phyloP scores from a whole-genome alignment of 2,329 filamentous ascomycete genomes.

The Kalmusia sp. region DNA sequence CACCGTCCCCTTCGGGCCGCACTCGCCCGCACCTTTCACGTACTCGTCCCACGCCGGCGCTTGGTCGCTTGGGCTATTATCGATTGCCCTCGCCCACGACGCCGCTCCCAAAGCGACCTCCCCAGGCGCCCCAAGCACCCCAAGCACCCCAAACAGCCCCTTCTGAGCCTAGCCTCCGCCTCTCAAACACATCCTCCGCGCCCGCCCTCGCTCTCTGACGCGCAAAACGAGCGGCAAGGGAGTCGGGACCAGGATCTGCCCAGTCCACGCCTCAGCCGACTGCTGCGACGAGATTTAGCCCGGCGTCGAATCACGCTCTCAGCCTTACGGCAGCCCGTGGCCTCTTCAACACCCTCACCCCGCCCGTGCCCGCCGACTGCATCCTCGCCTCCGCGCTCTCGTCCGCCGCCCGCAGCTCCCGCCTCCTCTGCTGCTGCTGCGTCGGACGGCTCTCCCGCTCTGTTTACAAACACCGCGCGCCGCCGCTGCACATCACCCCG shows the following conservation, averaged over 20 bases:
- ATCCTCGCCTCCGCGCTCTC: slow-evolving; percentile 1
- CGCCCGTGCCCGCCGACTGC: slow-evolving; percentile 3
- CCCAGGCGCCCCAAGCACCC: neutral
- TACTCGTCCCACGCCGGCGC: neutral
- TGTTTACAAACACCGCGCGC: slow-evolving; percentile 14
- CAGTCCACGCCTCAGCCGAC: slow-evolving; percentile 25
- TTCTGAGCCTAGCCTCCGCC: slow-evolving; percentile 16
- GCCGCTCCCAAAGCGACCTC: neutral
- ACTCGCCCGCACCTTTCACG: neutral
- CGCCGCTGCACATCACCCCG: slow-evolving; percentile 1
- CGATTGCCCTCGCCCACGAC: slow-evolving; percentile 6
- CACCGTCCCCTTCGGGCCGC: neutral
- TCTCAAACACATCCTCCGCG: slow-evolving; percentile 13
- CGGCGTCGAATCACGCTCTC: slow-evolving; percentile 29
- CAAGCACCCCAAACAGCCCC: neutral
- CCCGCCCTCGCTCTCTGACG: slow-evolving; percentile 12
- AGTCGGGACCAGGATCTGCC: slow-evolving; percentile 16
- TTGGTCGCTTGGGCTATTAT: slow-evolving; percentile 8
- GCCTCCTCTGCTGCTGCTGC: neutral
- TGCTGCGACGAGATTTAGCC: slow-evolving; percentile 24
- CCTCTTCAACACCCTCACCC: slow-evolving; percentile 8
- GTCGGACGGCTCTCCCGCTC: slow-evolving; percentile 3
- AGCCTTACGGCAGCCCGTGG: slow-evolving; percentile 21
- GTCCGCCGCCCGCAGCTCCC: slow-evolving; percentile 5
- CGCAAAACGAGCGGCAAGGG: slow-evolving; percentile 13